Evolutionary conservation across 2,329 filamentous ascomycete species (phyloP).

Genomic region (Myrmaecium sp.): DNA sequence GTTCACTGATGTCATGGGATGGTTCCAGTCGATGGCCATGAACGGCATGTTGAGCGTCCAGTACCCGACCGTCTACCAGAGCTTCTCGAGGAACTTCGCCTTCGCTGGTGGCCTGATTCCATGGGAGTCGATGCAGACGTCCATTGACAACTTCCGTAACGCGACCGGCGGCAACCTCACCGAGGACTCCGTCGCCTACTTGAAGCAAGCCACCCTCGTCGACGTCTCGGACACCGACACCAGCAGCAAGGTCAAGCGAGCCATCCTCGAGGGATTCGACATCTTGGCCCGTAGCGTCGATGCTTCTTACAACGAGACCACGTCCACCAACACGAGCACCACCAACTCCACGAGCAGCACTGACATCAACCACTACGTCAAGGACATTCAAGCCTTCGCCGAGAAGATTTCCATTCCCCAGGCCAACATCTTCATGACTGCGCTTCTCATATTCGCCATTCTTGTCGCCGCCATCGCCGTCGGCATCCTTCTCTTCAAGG

Average conservation of each 20-base stretch:
- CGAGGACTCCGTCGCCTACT: constrained; percentile 54
- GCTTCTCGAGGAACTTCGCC: constrained; percentile 82
- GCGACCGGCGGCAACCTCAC: constrained; percentile 78
- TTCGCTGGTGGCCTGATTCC: constrained; percentile 76
- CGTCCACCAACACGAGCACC: constrained; percentile 7
- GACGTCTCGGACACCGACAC: constrained; percentile 38
- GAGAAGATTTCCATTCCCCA: constrained; percentile 71
- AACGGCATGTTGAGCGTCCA: constrained; percentile 91
- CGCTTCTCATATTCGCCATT: constrained; percentile 76
- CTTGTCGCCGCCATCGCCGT: constrained; percentile 71
- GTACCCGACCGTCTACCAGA: constrained; percentile 74
- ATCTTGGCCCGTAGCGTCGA: constrained; percentile 22
- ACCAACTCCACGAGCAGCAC: constrained; percentile 10
- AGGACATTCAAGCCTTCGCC: constrained; percentile 67
- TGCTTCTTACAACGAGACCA: constrained; percentile 11
- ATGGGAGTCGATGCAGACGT: constrained; percentile 62
- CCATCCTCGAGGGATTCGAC: constrained; percentile 11
- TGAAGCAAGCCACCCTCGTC: constrained; percentile 61
- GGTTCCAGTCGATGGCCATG: constrained; percentile 87
- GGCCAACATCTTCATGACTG: constrained; percentile 90
- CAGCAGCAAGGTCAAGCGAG: constrained; percentile 37
- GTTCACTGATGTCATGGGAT: constrained; percentile 70
- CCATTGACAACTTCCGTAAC: constrained; percentile 70
- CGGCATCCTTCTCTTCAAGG: constrained; percentile 75
- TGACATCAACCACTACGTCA: constrained; percentile 38